These are phyloP conservation scores for Lasiodiplodia gonubiensis DNA, from an alignment of 2,329 filamentous ascomycete species.

Conservation along the genomic window DNA sequence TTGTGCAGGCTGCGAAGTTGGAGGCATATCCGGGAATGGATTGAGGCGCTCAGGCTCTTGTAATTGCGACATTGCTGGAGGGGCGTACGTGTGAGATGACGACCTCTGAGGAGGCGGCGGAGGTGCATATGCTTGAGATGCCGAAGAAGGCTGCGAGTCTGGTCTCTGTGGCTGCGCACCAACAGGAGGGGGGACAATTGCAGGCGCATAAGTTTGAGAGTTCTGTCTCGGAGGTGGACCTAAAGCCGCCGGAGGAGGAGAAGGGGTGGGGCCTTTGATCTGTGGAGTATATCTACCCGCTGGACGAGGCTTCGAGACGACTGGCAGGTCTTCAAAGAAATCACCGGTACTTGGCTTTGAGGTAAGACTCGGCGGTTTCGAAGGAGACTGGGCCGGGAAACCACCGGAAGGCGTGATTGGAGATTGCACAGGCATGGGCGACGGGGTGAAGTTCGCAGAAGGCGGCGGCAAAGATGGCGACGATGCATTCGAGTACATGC, in stretches of 20 bases:
- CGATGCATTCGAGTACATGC: slow-evolving; percentile 52
- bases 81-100: slow-evolving; percentile 19
- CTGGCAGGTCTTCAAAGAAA: slow-evolving; percentile 57
- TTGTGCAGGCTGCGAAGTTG: slow-evolving; percentile 39
- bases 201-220: slow-evolving; percentile 19
- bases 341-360: slow-evolving; percentile 43
- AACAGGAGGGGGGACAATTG: slow-evolving; percentile 13
- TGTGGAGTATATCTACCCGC: slow-evolving; percentile 48
- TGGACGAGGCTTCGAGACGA: slow-evolving; percentile 49
- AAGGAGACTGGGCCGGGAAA: slow-evolving; percentile 31
- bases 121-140: slow-evolving; percentile 24
- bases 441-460: slow-evolving; percentile 45
- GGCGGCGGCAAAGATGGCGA: slow-evolving; percentile 36
- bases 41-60: slow-evolving; percentile 50
- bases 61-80: slow-evolving; percentile 37
- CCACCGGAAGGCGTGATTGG: slow-evolving; percentile 37
- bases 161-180: slow-evolving; percentile 6
- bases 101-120: slow-evolving; percentile 27
- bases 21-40: slow-evolving; percentile 45
- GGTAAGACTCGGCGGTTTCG: slow-evolving; percentile 32
- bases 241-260: slow-evolving; percentile 31
- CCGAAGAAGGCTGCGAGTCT: slow-evolving; percentile 26
- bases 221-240: slow-evolving; percentile 12
- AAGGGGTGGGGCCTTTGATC: slow-evolving; percentile 32
- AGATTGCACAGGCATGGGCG: slow-evolving; percentile 49